A percentile compares a stretch with the other conserved stretches of the same genome.
These are phyloP conservation scores for Evansstolkia leycettana DNA, from an alignment of 495 filamentous ascomycete species.

Conservation along the genomic window DNA sequence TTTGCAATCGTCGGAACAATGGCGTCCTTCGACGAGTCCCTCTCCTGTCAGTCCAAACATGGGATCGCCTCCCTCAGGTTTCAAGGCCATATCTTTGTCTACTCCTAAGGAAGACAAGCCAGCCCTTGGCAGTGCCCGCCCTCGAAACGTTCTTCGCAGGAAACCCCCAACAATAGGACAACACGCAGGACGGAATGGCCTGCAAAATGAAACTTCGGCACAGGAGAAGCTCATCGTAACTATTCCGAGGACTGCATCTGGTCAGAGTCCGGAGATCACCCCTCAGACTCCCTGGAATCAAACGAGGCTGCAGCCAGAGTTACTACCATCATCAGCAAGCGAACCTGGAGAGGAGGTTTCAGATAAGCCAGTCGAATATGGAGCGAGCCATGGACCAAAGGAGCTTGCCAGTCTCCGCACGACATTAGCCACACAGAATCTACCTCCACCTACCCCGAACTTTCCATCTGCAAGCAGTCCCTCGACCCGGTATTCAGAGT, in stretches of 20 bases:
- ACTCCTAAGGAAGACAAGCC: slow-evolving; percentile 5
- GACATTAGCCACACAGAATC: slow-evolving; percentile 38
- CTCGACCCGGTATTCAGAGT: slow-evolving; percentile 89
- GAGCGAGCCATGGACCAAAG: slow-evolving; percentile 18
- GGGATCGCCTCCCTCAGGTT: slow-evolving; percentile 9
- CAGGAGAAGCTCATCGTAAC: slow-evolving; percentile 24
- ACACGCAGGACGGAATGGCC: slow-evolving; percentile 14
- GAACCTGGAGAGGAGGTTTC: slow-evolving; percentile 5
- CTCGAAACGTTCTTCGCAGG: slow-evolving; percentile 31
- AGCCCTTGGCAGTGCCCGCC: slow-evolving; percentile 11
- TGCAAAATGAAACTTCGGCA: slow-evolving; percentile 1
- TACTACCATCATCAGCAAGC: slow-evolving; percentile 3
- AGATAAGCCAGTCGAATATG: slow-evolving; percentile 7
- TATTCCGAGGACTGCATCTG: slow-evolving; percentile 14
- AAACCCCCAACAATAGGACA: slow-evolving; percentile 30
- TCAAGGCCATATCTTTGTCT: slow-evolving; percentile 5
- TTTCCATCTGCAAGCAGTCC: slow-evolving; percentile 67
- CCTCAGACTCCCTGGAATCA: not conserved
- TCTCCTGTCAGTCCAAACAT: slow-evolving; percentile 6
- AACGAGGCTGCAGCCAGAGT: slow-evolving; percentile 1
- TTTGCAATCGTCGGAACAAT: slow-evolving; percentile 2
- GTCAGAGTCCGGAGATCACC: not conserved
- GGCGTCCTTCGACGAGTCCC: slow-evolving; percentile 3
- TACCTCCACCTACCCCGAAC: slow-evolving; percentile 54
- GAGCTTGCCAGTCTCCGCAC: slow-evolving; percentile 33